Evolutionary conservation across 1,284 basidiomycete species (phyloP).

Genomic region (Apiotrichum brassicae): DNA sequence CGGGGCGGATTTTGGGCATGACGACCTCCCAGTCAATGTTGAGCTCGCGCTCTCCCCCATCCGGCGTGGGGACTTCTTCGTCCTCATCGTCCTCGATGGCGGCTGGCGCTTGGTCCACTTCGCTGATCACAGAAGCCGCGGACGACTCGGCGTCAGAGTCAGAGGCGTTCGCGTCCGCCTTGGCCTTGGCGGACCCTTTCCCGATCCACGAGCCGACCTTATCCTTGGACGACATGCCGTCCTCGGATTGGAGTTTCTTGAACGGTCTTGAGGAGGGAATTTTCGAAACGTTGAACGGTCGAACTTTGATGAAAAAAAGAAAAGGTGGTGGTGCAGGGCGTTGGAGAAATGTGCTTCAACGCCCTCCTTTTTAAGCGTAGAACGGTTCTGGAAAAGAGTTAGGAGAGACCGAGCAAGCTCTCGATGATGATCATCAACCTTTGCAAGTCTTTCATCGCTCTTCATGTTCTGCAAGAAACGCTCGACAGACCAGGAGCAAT

Average conservation of each 20-base stretch:
- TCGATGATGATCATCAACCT: no score
- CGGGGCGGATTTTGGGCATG: conserved; percentile 23
- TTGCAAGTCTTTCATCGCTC: no score
- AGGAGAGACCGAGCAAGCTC: no score
- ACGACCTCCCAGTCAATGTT: conserved; percentile 36
- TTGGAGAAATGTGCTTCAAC: no score
- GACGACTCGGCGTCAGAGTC: conserved; percentile 17
- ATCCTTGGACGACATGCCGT: conserved; percentile 33
- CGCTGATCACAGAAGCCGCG: conserved; percentile 3
- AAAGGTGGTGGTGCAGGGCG: no score
- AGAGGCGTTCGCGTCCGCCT: conserved; percentile 33
- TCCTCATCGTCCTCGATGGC: conserved; percentile 23
- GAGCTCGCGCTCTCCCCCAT: conserved; percentile 14
- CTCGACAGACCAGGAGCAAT: no score
- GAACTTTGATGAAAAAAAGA: no score
- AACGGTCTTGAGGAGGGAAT: conserved; percentile 17
- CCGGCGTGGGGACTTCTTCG: conserved; percentile 11
- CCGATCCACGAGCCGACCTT: conserved; percentile 47
- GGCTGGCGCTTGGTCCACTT: not conserved
- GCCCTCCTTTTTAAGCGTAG: no score
- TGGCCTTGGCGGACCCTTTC: conserved; percentile 17
- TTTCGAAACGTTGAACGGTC: no score
- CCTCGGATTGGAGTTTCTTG: conserved; percentile 37
- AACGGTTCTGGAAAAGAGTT: no score
- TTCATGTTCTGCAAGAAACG: no score